Conservation (phyloP, 495 filamentous ascomycete genomes). For the Talaromyces stipitatus region DNA sequence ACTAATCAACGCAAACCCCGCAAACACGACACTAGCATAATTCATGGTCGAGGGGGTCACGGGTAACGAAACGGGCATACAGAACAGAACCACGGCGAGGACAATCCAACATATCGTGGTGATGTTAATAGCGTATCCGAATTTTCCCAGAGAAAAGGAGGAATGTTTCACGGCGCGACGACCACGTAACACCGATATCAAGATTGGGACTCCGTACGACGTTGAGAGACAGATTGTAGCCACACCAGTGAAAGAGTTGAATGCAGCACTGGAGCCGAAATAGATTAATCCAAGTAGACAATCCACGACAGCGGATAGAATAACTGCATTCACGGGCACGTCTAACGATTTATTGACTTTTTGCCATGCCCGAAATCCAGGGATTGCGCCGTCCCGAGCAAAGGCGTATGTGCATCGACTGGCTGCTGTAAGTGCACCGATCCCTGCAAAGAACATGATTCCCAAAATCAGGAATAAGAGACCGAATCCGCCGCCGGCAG, state of each 20-base stretch:
- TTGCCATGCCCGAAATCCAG: slow-evolving; percentile 57
- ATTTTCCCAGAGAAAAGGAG: slow-evolving; percentile 41
- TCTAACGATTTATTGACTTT: slow-evolving; percentile 46
- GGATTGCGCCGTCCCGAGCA: slow-evolving; percentile 58
- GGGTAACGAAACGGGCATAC: slow-evolving; percentile 47
- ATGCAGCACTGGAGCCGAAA: slow-evolving; percentile 53
- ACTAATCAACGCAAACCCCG: slow-evolving; percentile 48
- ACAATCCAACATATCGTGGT: slow-evolving; percentile 43
- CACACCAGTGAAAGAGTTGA: slow-evolving; percentile 60
- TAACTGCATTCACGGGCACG: slow-evolving; percentile 50
- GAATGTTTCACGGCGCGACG: slow-evolving; percentile 39
- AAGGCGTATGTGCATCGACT: slow-evolving; percentile 75
- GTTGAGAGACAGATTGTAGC: slow-evolving; percentile 57
- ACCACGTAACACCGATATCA: slow-evolving; percentile 47
- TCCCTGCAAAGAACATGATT: slow-evolving; percentile 65
- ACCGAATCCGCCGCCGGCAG: slow-evolving; percentile 55
- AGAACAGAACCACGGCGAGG: slow-evolving; percentile 45
- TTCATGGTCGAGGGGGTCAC: slow-evolving; percentile 43
- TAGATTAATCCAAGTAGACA: slow-evolving; percentile 56
- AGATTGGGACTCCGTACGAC: slow-evolving; percentile 56
- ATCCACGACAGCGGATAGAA: slow-evolving; percentile 47
- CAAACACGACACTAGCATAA: slow-evolving; percentile 59
- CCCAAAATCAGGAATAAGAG: slow-evolving; percentile 66
- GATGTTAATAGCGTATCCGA: slow-evolving; percentile 46
- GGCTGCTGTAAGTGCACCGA: slow-evolving; percentile 63